Evolutionary conservation across 2,329 filamentous ascomycete species (phyloP).

Genomic region (Dichotomopilus funicola): DNA sequence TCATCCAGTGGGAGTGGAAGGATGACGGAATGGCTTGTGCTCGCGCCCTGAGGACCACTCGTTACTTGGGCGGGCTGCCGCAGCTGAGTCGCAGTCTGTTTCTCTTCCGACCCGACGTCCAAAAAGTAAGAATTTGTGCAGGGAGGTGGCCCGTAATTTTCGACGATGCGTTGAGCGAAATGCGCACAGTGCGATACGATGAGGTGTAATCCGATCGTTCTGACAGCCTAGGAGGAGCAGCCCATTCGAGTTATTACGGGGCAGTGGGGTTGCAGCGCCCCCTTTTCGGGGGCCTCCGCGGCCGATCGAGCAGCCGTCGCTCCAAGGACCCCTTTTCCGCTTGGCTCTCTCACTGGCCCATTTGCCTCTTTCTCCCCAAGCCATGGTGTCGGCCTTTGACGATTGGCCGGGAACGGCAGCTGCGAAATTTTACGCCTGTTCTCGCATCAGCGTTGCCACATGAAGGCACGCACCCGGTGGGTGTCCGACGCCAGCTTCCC

Average conservation of each 20-base stretch:
- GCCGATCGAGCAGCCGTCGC: neutral
- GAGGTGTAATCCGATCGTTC: no score
- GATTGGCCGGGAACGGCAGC: conserved; percentile 11
- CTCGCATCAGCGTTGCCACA: conserved; percentile 14
- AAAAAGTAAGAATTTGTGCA: no score
- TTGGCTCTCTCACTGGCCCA: conserved; percentile 9
- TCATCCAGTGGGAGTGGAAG: neutral
- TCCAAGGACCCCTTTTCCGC: conserved; percentile 10
- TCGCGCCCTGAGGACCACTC: neutral
- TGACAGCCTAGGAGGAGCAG: no score
- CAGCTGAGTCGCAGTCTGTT: no score
- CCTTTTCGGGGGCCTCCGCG: conserved; percentile 3
- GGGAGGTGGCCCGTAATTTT: no score
- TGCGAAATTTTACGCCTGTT: conserved; percentile 10
- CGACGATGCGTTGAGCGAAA: no score
- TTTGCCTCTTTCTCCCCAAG: neutral
- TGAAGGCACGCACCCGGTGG: conserved; percentile 1
- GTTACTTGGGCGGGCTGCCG: no score
- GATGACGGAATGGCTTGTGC: neutral
- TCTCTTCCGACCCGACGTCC: no score
- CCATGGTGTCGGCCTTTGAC: neutral
- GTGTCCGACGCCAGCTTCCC: neutral
- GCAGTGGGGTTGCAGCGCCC: neutral
- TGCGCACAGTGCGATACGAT: conserved; percentile 6
- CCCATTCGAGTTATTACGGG: no score